Evolutionary conservation across 2,329 filamentous ascomycete genomes (phyloP).

Genomic region (Aureobasidium sp.): DNA sequence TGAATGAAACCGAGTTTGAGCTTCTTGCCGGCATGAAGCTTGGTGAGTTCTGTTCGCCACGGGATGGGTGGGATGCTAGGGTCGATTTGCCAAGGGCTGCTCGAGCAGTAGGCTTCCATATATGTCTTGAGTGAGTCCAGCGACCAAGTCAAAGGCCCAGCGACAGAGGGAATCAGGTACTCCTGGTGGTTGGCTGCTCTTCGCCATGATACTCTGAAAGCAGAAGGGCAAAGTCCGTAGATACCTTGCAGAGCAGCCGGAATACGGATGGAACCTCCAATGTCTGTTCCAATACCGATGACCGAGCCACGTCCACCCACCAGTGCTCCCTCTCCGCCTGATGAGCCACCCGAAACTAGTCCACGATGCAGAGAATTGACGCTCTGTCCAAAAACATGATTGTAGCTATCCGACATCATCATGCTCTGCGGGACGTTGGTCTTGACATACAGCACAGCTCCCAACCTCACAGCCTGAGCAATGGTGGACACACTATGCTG

Average conservation of each 20-base stretch:
- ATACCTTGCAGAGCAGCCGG: conserved; percentile 44
- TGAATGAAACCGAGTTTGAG: conserved; percentile 57
- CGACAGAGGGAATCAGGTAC: conserved; percentile 37
- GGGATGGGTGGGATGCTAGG: conserved; percentile 53
- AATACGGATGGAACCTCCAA: conserved; percentile 44
- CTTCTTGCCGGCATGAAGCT: conserved; percentile 26
- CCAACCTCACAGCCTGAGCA: conserved; percentile 25
- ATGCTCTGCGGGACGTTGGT: conserved; percentile 50
- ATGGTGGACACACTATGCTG: conserved; percentile 37
- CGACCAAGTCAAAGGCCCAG: conserved; percentile 50
- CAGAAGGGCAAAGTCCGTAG: conserved; percentile 40
- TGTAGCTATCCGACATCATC: conserved; percentile 49
- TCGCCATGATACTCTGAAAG: conserved; percentile 36
- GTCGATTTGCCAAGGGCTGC: conserved; percentile 51
- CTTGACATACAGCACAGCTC: conserved; percentile 46
- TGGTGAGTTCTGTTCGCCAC: conserved; percentile 36
- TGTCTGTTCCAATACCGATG: conserved; percentile 50
- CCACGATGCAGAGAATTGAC: conserved; percentile 48
- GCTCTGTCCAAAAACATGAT: conserved; percentile 47
- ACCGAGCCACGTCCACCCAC: conserved; percentile 46
- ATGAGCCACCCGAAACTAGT: conserved; percentile 47
- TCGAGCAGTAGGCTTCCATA: conserved; percentile 44
- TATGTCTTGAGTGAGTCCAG: conserved; percentile 49
- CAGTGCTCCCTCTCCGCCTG: conserved; percentile 52
- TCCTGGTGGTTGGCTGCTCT: conserved; percentile 21